Evolutionary conservation across 305 asterid genomes (phyloP).

Genomic region (Fraxinus latifolia): DNA sequence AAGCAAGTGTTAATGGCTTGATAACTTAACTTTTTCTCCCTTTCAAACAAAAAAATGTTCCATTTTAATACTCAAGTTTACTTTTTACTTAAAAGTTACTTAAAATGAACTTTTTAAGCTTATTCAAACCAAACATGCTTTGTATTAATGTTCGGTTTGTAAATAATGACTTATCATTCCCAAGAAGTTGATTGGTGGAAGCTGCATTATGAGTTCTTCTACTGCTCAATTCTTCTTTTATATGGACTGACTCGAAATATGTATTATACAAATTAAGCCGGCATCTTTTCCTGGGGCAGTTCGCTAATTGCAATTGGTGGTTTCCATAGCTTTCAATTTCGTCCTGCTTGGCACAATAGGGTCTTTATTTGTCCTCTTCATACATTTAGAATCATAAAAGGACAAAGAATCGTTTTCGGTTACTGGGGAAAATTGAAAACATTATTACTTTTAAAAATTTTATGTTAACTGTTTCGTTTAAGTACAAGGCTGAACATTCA

Average conservation of each 20-base stretch:
- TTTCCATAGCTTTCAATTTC: background rate
- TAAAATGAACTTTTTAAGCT: background rate
- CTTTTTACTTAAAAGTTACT: background rate
- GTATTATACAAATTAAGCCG: background rate
- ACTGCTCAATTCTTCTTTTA: background rate
- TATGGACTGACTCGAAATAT: background rate
- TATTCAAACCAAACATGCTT: background rate
- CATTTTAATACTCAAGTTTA: background rate
- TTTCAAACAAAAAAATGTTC: background rate
- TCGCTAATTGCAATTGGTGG: background rate
- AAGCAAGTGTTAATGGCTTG: slow-evolving; percentile 28
- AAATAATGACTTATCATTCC: background rate
- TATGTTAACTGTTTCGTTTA: background rate
- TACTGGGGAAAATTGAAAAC: background rate
- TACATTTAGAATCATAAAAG: background rate
- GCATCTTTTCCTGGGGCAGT: background rate
- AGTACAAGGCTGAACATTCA: background rate
- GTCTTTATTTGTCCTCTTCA: background rate
- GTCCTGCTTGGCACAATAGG: background rate
- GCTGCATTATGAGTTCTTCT: background rate
- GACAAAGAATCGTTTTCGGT: background rate
- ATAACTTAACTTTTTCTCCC: slow-evolving; percentile 44
- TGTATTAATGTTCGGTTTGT: background rate
- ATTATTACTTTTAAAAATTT: background rate
- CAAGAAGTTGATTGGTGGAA: background rate